Base-by-base conservation (phyloP, 2,329 filamentous ascomycete genomes). In the Calonectria crousiana region DNA sequence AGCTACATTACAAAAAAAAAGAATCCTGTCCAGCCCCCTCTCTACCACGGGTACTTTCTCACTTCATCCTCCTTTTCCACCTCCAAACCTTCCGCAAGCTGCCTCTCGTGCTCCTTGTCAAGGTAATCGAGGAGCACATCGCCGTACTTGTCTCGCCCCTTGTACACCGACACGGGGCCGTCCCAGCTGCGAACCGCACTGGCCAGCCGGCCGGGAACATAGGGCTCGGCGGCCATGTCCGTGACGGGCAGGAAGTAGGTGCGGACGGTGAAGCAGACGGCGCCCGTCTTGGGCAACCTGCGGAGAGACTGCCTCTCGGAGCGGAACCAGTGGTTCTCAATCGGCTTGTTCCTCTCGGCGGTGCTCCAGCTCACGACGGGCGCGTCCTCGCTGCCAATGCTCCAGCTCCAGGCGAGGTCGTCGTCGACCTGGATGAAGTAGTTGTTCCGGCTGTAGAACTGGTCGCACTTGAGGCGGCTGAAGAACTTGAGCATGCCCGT, bases 371-470 rank as follows among this genome's bases (percentile, higher is more conserved):
- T 92, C 2, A 92, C 90, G 0, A 87, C 87, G 0, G 86, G 84
- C 1, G 85, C 84, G 81, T 97, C 94, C 83, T 97, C 95, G 20
- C 85, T 79, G 0, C 95, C 95, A 77, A 97, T 96, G 79, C 92
- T 94, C 80, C 88, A 86, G 73, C 92, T 94, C 95, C 95, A 97
- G 0, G 93, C 87, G 1, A 98, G 87, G 6, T 89, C 85, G 71
- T 95, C 94, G 81, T 97, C 95, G 1, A 97, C 94, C 84, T 97
- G 95, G 76, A 97, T 90, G 86, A 97, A 97, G 84, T 97, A 97
- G 82, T 97, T 96, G 82, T 96, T 95, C 73, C 95, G 88, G 67
- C 82, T 84, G 73, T 88, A 87, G n/a, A 89, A 89, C 56, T 91
- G 90, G 52, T 95, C 92, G 1, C 93, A 93, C 80, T 90, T 89